phyloP scores from a whole-genome alignment of 345 rosid species.

The Salix brachista region DNA sequence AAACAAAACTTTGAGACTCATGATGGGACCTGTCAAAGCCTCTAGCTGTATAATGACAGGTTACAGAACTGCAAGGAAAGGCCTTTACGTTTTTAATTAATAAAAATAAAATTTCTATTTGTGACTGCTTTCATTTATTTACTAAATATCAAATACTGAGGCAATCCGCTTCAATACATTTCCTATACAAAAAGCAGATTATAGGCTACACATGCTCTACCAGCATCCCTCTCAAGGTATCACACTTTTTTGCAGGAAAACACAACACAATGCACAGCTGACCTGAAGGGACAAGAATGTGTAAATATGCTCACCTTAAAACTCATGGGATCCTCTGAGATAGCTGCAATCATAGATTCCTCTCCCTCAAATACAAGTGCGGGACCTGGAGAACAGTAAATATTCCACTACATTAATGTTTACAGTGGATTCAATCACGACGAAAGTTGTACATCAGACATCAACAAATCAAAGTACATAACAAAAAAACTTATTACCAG shows the following conservation, averaged over 20 bases:
- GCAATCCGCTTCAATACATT: background rate
- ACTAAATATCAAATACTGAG: background rate
- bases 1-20: background rate
- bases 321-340: slow-evolving; percentile 70
- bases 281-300: background rate
- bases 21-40: background rate
- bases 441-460: background rate
- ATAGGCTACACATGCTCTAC: background rate
- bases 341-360: slow-evolving; percentile 84
- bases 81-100: background rate
- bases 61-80: background rate
- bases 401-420: slow-evolving; percentile 1
- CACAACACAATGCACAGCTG: background rate
- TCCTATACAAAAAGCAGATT: background rate
- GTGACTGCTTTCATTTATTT: background rate
- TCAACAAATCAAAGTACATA: background rate
- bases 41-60: background rate
- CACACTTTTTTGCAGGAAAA: slow-evolving; percentile 1
- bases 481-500: slow-evolving; percentile 43
- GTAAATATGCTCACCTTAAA: slow-evolving; percentile 56
- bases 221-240: background rate
- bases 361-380: slow-evolving; percentile 99
- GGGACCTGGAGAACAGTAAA: slow-evolving; percentile 57
- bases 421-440: slow-evolving; percentile 1
- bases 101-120: too few relatives aligned